Conservation (phyloP, 1,284 basidiomycete species). For the Crucibulum parvulum region DNA sequence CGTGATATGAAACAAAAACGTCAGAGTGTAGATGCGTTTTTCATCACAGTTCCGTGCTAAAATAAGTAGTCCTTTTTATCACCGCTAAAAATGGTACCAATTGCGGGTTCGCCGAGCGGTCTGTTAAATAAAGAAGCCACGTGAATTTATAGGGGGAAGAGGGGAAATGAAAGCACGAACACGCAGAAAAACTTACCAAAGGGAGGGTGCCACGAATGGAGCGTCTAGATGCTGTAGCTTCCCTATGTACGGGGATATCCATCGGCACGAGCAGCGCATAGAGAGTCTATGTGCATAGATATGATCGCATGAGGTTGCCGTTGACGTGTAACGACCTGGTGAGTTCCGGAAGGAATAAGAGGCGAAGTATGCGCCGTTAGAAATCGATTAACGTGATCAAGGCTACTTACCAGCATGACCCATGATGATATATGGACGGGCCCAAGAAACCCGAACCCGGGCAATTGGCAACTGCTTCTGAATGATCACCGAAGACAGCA, state of each 20-base stretch:
- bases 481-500: too few relatives aligned
- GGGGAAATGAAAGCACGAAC: background rate
- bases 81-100: background rate
- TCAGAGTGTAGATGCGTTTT: background rate
- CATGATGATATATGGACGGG: too few relatives aligned
- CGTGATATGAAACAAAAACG: background rate
- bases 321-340: background rate
- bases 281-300: too few relatives aligned
- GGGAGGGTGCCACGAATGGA: background rate
- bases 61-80: background rate
- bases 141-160: constrained; percentile 1
- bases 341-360: background rate
- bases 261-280: background rate
- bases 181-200: background rate
- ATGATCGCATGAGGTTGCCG: background rate
- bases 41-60: background rate
- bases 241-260: background rate
- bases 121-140: background rate
- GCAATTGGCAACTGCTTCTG: too few relatives aligned
- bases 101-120: background rate
- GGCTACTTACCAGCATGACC: too few relatives aligned
- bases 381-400: background rate
- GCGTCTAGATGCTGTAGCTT: background rate
- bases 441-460: too few relatives aligned
- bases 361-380: too few relatives aligned